Conservation (phyloP, 306 rosid genomes). For the Boehmeria nivea region DNA sequence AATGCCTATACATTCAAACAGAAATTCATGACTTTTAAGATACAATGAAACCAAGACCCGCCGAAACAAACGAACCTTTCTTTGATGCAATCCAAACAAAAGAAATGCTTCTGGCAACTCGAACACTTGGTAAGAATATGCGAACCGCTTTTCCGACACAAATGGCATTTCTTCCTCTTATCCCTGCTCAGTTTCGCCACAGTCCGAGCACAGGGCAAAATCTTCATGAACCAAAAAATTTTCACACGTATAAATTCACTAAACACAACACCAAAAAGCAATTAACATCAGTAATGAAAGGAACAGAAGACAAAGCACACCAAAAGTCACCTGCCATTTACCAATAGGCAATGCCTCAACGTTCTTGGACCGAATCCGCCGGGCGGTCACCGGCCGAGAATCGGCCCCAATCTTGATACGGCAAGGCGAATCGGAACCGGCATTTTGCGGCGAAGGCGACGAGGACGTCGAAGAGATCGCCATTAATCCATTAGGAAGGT, state of each 20-base stretch:
- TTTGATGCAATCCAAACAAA: constrained; percentile 85
- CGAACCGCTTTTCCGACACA: constrained; percentile 71
- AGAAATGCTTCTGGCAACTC: constrained; percentile 68
- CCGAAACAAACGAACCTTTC: constrained; percentile 48
- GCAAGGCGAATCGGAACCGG: constrained; percentile 46
- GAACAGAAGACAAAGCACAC: not conserved
- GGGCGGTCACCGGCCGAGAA: constrained; percentile 25
- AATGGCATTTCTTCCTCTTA: constrained; percentile 76
- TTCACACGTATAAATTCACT: not conserved
- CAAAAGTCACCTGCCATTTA: constrained; percentile 47
- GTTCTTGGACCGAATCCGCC: constrained; percentile 90
- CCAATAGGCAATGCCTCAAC: constrained; percentile 53
- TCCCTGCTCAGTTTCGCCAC: constrained; percentile 43
- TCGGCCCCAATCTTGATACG: constrained; percentile 51
- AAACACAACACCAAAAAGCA: too few relatives aligned
- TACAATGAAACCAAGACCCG: constrained; percentile 7
- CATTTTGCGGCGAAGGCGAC: constrained; percentile 47
- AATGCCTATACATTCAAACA: not conserved
- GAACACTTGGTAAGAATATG: constrained; percentile 63
- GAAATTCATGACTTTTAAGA: not conserved
- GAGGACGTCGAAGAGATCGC: constrained; percentile 60
- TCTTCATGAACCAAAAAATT: constrained; percentile 28
- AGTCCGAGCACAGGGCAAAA: constrained; percentile 37
- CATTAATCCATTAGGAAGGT: constrained; percentile 87
- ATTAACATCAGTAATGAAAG: not conserved